Percentiles rank a stretch among this genome's conserved stretches.
phyloP scores from a whole-genome alignment of 345 rosid genomes.

The Zanthoxylum bungeanum region DNA sequence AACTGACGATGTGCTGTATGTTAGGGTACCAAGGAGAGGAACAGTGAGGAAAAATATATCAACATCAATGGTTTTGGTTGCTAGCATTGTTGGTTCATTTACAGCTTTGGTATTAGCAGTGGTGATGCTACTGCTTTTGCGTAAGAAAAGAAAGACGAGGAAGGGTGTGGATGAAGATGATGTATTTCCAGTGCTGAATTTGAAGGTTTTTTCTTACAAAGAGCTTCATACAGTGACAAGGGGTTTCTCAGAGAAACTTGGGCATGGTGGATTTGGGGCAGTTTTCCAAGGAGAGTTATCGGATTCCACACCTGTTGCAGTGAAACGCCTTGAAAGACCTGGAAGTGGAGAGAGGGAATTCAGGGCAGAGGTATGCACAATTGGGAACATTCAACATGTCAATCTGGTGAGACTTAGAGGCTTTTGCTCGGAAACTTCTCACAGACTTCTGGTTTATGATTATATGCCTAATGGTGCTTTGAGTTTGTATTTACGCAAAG shows the following conservation, averaged over 20 bases:
- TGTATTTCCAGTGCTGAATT: slow-evolving; percentile 48
- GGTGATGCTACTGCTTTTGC: slow-evolving; percentile 36
- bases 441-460: slow-evolving; percentile 57
- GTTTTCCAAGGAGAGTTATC: slow-evolving; percentile 51
- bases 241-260: slow-evolving; percentile 50
- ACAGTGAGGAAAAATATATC: slow-evolving; percentile 33
- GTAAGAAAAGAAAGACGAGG: slow-evolving; percentile 39
- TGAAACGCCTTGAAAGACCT: slow-evolving; percentile 61
- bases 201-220: slow-evolving; percentile 57
- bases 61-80: slow-evolving; percentile 38
- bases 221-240: slow-evolving; percentile 46
- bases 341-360: slow-evolving; percentile 60
- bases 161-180: slow-evolving; percentile 39
- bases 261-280: slow-evolving; percentile 69
- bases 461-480: slow-evolving; percentile 67
- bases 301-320: slow-evolving; percentile 46
- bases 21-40: slow-evolving; percentile 46
- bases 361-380: slow-evolving; percentile 66
- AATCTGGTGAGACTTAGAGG: slow-evolving; percentile 67
- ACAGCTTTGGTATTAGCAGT: slow-evolving; percentile 33
- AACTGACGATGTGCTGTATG: slow-evolving; percentile 35
- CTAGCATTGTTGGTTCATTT: slow-evolving; percentile 48
- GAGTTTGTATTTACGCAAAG: slow-evolving; percentile 41
- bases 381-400: slow-evolving; percentile 75
- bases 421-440: slow-evolving; percentile 61